Evolutionary conservation across 768 basidiomycete genomes (phyloP), one percentile per base, ranked within the genome.

Genomic region (Podaxis sp.): DNA sequence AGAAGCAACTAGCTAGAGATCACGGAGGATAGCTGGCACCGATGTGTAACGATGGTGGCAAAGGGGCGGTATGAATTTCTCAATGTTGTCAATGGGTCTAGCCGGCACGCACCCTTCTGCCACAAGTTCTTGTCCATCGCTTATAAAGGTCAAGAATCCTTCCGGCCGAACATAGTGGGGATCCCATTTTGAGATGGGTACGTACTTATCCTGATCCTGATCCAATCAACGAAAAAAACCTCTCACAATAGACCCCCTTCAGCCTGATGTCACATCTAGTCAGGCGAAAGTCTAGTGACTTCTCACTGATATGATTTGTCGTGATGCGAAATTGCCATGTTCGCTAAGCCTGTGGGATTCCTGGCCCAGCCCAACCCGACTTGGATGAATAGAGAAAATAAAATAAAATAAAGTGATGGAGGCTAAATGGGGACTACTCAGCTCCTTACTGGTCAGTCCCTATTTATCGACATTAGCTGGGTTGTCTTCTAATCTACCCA

Each of bases 11-110:
- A 20, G 44, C 44, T 46, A 26, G 61, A 50, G 38, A 56, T 74
- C 77, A n/a, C n/a, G 76, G 75, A 52, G 70, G 64, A 71, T 71
- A 58, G 57, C 51, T 69, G 51, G 44, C 60, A 57, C 76, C 77
- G 77, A 73, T 71, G 68, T 55, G 58, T 46, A 64, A 56, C 60
- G 66, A 66, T 69, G 68, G 67, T 65, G 65, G 68, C 63, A 66
- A 69, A 66, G 65, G 66, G 56, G 64, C 48, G 33, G 30, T 50
- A 30, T 53, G 44, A 41, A n/a, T 40, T 44, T 56, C 58, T 56
- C 40, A 41, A 30, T 52, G 50, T 28, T 44, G 60, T 58, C 60
- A 49, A 24, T 60, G 58, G 58, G 62, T 62, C 57, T 63, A 62
- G 57, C 62, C 65, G 65, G 64, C 67, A 65, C 63, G 64, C 67